Conservation (phyloP, 305 asterid genomes). For the Petunia hybrid region DNA sequence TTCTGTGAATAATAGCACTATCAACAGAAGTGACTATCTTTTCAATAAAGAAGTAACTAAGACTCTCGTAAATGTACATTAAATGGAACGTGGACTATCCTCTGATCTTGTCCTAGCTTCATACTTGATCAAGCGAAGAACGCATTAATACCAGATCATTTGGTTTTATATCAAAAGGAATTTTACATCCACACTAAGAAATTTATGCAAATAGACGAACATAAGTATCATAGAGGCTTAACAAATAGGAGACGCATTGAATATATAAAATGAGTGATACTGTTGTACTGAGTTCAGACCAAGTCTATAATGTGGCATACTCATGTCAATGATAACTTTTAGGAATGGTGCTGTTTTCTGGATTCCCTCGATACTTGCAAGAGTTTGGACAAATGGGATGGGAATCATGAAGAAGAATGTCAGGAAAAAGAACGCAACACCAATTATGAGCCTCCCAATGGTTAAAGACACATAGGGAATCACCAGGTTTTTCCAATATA, state of each 20-base stretch:
- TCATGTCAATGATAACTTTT: constrained; percentile 68
- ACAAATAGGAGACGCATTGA: not conserved
- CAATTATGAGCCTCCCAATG: constrained; percentile 67
- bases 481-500: constrained; percentile 85
- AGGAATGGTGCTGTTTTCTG: constrained; percentile 61
- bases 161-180: not conserved
- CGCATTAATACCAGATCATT: not conserved
- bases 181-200: not conserved
- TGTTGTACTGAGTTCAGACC: constrained; percentile 13
- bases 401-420: constrained; percentile 94
- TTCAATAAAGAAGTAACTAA: not conserved
- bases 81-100: not conserved
- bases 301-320: constrained; percentile 39
- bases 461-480: constrained; percentile 81
- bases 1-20: constrained; percentile 9
- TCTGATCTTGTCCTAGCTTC: not conserved
- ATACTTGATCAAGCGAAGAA: not conserved
- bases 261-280: not conserved
- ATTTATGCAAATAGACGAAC: not conserved
- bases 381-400: constrained; percentile 81
- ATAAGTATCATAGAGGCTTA: not conserved
- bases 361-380: constrained; percentile 79
- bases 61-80: constrained; percentile 10
- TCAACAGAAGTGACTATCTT: not conserved
- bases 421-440: constrained; percentile 83